Percentiles rank a stretch among this genome's conserved stretches.
Conservation (phyloP, 106 monocot species). For the Apostasia shenzhenica region DNA sequence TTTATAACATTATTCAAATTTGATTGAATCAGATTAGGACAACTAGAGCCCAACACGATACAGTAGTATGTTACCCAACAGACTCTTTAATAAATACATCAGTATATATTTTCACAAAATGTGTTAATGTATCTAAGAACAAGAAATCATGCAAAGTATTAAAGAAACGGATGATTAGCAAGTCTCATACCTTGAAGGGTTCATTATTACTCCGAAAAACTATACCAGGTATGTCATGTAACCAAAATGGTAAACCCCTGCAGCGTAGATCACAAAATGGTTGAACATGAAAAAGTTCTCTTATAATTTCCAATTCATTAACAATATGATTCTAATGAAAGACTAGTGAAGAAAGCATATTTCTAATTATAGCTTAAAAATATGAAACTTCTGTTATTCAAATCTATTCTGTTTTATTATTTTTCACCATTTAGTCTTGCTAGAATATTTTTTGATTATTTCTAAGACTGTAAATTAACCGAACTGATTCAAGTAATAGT, state of each 20-base stretch:
- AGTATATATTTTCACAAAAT: too few species aligned
- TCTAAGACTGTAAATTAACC: too few species aligned
- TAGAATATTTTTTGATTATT: background rate
- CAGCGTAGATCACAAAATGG: background rate
- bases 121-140: too few species aligned
- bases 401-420: too few species aligned
- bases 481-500: too few species aligned
- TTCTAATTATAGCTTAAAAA: background rate
- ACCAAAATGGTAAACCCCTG: slow-evolving; percentile 91
- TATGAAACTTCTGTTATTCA: background rate
- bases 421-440: background rate
- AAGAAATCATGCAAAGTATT: too few species aligned
- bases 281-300: background rate
- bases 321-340: background rate
- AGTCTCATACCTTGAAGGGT: slow-evolving; percentile 71
- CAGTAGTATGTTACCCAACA: too few species aligned
- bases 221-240: slow-evolving; percentile 71
- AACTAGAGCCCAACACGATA: too few species aligned
- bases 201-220: slow-evolving; percentile 78
- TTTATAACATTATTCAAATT: too few species aligned
- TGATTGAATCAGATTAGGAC: too few species aligned
- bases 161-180: too few species aligned
- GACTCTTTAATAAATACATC: too few species aligned
- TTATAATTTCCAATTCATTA: background rate
- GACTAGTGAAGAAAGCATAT: background rate